Conservation (phyloP, 768 basidiomycete species). For the Mycena capillaripes region DNA sequence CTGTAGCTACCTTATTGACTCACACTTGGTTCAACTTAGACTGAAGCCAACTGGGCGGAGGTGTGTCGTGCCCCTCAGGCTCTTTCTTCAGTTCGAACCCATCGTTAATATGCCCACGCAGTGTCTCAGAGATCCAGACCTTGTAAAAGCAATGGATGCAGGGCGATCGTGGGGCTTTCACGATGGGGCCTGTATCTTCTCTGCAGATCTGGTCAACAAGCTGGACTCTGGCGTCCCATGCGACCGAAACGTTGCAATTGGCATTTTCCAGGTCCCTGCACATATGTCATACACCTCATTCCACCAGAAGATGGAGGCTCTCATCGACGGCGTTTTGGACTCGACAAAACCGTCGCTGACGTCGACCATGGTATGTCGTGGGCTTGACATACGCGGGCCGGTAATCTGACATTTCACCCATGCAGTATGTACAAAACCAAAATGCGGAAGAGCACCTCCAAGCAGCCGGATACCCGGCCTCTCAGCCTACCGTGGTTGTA, state of each 20-base stretch:
- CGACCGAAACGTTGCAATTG: background rate
- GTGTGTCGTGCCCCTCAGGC: constrained; percentile 4
- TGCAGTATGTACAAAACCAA: background rate
- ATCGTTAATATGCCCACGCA: background rate
- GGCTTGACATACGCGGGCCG: constrained; percentile 2
- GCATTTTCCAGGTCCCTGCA: background rate
- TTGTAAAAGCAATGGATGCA: background rate
- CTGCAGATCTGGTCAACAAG: background rate
- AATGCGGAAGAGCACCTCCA: background rate
- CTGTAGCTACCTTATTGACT: background rate
- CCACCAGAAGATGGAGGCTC: background rate
- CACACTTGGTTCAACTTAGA: background rate
- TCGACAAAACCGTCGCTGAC: background rate
- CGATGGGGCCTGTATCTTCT: constrained; percentile 9
- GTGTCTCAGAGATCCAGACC: constrained; percentile 5
- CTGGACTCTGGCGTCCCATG: constrained; percentile 1
- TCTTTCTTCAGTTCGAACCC: constrained; percentile 3
- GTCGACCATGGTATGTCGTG: background rate
- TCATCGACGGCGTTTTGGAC: background rate
- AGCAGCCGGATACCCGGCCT: constrained; percentile 1
- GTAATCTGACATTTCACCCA: background rate
- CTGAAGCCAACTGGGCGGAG: constrained; percentile 3
- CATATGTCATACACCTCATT: constrained; percentile 2
- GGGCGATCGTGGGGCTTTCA: constrained; percentile 6
- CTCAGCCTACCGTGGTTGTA: background rate